phyloP scores from a whole-genome alignment of 495 filamentous ascomycete species.

The Diplogelasinospora grovesii region DNA sequence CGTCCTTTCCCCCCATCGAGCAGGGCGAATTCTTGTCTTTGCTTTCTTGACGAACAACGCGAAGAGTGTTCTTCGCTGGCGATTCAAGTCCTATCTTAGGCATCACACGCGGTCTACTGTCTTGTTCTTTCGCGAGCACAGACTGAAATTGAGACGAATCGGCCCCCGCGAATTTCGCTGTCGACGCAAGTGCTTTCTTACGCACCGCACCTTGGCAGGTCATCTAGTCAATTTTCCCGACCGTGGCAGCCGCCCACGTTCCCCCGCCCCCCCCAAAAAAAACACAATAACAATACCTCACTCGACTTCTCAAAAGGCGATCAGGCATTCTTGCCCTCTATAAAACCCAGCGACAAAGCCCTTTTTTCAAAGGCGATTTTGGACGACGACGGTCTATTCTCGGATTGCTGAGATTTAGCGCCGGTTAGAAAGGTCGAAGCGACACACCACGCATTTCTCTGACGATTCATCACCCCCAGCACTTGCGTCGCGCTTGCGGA shows the following conservation, averaged over 20 bases:
- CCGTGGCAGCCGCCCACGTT: conserved; percentile 26
- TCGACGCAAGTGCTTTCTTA: conserved; percentile 16
- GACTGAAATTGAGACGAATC: conserved; percentile 22
- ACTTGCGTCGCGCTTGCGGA: conserved; percentile 13
- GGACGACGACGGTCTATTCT: conserved; percentile 7
- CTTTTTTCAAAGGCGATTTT: conserved; percentile 13
- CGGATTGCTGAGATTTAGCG: conserved; percentile 14
- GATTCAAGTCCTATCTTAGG: conserved; percentile 23
- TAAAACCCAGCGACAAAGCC: not conserved
- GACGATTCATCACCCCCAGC: conserved; percentile 12
- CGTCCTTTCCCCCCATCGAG: conserved; percentile 17
- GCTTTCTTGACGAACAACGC: conserved; percentile 20
- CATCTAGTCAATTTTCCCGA: conserved; percentile 19
- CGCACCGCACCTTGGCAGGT: conserved; percentile 12
- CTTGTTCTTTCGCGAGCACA: too few species aligned
- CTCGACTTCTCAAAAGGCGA: conserved; percentile 10
- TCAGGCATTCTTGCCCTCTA: conserved; percentile 6
- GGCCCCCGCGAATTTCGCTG: conserved; percentile 23
- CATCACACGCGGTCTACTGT: conserved; percentile 17
- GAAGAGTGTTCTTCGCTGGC: conserved; percentile 17
- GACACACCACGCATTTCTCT: conserved; percentile 7
- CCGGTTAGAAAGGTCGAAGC: conserved; percentile 10
- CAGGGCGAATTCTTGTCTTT: conserved; percentile 20
- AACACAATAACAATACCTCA: conserved; percentile 11
- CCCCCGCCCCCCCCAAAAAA: conserved; percentile 6